Evolutionary conservation across 495 filamentous ascomycete species (phyloP).

Genomic region (Paragyromitra xinjiangensis): DNA sequence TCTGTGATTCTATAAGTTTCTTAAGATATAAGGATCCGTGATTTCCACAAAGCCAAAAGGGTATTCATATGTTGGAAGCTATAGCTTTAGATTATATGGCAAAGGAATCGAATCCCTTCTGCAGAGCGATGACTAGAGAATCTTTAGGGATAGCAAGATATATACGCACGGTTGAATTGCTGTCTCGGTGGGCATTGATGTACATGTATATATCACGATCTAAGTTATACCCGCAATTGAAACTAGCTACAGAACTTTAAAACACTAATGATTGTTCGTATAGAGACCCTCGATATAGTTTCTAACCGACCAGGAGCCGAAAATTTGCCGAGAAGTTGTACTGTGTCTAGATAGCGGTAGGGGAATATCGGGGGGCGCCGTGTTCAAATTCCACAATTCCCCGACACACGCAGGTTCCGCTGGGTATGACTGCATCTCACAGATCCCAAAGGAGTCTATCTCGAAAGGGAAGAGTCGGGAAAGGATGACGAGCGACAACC

Average conservation of each 20-base stretch:
- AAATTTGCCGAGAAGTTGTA: too few species aligned
- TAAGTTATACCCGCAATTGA: background rate
- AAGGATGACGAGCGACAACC: background rate
- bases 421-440: too few species aligned
- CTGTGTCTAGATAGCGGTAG: too few species aligned
- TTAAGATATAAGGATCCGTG: background rate
- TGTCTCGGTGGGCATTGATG: background rate
- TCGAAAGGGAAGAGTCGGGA: background rate
- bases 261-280: background rate
- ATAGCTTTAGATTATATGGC: background rate
- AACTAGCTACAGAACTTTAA: background rate
- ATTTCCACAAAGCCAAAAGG: background rate
- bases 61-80: background rate
- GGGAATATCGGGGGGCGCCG: too few species aligned
- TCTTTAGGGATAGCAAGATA: background rate
- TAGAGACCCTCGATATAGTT: background rate
- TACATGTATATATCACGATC: background rate
- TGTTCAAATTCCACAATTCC: too few species aligned
- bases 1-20: slow-evolving; percentile 14
- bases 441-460: too few species aligned
- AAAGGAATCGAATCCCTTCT: too few species aligned
- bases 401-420: too few species aligned
- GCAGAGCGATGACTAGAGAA: too few species aligned
- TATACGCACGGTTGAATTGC: background rate
- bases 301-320: background rate